Conservation (phyloP, 345 rosid genomes). For the Kernera saxatilis region DNA sequence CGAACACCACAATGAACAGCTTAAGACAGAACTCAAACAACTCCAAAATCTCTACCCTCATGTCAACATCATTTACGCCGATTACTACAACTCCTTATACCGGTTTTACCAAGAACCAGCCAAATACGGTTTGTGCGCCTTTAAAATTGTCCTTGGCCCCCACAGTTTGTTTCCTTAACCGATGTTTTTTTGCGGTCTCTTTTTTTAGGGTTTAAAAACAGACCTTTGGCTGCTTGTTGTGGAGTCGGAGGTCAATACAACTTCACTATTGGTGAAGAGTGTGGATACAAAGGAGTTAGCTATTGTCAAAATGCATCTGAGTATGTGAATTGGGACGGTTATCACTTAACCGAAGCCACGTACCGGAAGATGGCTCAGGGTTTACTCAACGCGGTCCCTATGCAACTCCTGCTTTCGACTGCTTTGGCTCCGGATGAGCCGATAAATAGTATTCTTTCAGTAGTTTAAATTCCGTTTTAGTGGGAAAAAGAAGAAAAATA, state of each 20-base stretch:
- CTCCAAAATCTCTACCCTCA: conserved; percentile 31
- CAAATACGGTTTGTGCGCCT: conserved; percentile 29
- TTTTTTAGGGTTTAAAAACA: conserved; percentile 25
- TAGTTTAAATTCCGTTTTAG: not conserved
- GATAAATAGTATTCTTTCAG: not conserved
- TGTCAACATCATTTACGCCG: conserved; percentile 34
- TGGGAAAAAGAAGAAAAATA: not conserved
- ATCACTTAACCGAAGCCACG: conserved; percentile 28
- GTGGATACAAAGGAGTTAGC: conserved; percentile 21
- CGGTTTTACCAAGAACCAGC: conserved; percentile 28
- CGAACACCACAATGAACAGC: conserved; percentile 36
- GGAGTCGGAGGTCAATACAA: conserved; percentile 43
- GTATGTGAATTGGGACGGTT: conserved; percentile 44
- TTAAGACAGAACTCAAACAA: conserved; percentile 19
- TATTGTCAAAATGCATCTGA: conserved; percentile 32
- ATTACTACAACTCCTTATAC: conserved; percentile 31
- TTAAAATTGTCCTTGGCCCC: not conserved
- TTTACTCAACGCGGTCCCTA: conserved; percentile 21
- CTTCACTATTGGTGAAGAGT: conserved; percentile 7
- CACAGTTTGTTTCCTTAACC: not conserved
- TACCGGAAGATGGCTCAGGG: conserved; percentile 3
- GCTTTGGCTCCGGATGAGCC: not conserved
- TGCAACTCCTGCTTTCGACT: conserved; percentile 19
- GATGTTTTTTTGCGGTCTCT: not conserved
- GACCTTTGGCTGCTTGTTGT: conserved; percentile 37